Evolutionary conservation across 2,329 filamentous ascomycete genomes (phyloP), one percentile per base, ranked within the genome.

Genomic region (Incumbomyces lentus): DNA sequence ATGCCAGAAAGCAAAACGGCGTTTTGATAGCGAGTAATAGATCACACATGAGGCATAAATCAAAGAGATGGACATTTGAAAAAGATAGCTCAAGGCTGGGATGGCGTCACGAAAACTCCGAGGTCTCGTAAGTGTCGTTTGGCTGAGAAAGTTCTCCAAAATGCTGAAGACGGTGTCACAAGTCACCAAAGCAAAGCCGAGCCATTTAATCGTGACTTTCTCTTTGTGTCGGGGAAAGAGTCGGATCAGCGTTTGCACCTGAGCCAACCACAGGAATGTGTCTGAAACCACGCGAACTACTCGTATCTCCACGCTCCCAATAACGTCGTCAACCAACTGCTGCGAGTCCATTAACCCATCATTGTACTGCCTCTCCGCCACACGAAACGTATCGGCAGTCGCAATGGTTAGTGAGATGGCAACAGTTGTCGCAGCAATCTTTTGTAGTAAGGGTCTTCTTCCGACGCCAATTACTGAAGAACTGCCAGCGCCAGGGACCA

Each of bases 191-290:
- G 84, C 88, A 61, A 96, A 95, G 1, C 90, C 92, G 13, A 90
- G 87, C 90, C 90, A 98, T 68, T 96, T 96, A 68, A 98, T 98
- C 55, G 96, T 86, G 44, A 96, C 82, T 68, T 96, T 96, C 67
- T 98, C 92, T 60, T 93, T 86, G 60, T 96, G 90, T 30, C 92
- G 86, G 6, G 92, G 92, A 57, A 98, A 98, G 1, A 98, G 73
- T 44, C 92, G 84, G 57, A 96, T 96, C 48, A 98, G 68, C 0
- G 92, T 98, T 68, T 98, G 92, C 1, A 94, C 90, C 66, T 98
- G 92, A 1, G 92, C 92, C 33, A 98, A 79, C 90, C 92, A 96
- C 26, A 98, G 73, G 63, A 96, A 96, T 1, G 92, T 89, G 64
- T 95, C 88, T 14, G 90, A 96, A 53, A 98, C 87, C 55, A 96